These are phyloP conservation scores for Aspergillus fischeri DNA, from an alignment of 2,329 filamentous ascomycete genomes.

Conservation along the genomic window DNA sequence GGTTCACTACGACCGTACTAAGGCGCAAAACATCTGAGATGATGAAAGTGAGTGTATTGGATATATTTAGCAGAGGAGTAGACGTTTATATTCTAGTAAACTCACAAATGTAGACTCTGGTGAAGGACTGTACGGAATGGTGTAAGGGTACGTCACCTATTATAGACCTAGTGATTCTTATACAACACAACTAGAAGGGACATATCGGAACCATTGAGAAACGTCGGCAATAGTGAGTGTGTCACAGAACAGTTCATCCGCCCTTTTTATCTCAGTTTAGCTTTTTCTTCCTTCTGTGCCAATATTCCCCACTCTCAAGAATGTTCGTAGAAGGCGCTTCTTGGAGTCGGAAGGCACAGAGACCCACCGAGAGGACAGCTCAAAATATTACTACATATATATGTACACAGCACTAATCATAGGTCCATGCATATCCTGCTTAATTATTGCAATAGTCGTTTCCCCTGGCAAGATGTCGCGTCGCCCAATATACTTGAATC, in stretches of 20 bases:
- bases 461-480: constrained; percentile 8
- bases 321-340: constrained; percentile 18
- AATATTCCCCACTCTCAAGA: background rate
- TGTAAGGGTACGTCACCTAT: background rate
- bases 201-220: background rate
- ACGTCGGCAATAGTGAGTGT: background rate
- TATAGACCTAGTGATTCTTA: background rate
- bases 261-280: background rate
- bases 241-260: background rate
- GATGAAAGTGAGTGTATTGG: background rate
- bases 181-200: background rate
- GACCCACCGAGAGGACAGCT: background rate
- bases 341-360: background rate
- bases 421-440: background rate
- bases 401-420: background rate
- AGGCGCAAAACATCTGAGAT: background rate
- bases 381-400: background rate
- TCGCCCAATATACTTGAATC: constrained; percentile 26
- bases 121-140: background rate
- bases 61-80: background rate
- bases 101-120: background rate
- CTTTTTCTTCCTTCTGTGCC: background rate
- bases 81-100: background rate
- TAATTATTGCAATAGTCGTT: background rate
- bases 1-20: constrained; percentile 24